These are phyloP conservation scores for Sporothrix mexicana DNA, from an alignment of 2,329 filamentous ascomycete species.

Conservation along the genomic window DNA sequence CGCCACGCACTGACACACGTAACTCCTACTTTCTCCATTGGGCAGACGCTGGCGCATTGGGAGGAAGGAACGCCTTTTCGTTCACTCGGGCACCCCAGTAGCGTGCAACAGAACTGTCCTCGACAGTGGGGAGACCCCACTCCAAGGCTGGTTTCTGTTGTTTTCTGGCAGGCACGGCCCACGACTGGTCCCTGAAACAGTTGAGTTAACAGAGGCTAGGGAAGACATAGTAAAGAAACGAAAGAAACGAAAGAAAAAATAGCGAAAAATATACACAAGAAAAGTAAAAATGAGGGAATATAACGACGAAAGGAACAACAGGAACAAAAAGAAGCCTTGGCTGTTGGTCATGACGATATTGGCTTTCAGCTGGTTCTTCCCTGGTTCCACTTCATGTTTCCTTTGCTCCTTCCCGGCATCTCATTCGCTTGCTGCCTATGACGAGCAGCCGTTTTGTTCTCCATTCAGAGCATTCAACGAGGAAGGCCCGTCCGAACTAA, in stretches of 20 bases:
- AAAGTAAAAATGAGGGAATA: background rate
- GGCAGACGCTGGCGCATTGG: background rate
- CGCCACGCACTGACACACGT: constrained; percentile 22
- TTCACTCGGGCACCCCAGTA: background rate
- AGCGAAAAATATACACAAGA: background rate
- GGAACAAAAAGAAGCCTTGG: background rate
- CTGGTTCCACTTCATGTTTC: background rate
- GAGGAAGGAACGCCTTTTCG: constrained; percentile 5
- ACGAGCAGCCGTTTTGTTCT: constrained; percentile 10
- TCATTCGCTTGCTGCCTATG: background rate
- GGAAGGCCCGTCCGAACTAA: constrained; percentile 13
- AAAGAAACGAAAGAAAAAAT: background rate
- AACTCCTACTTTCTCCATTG: background rate
- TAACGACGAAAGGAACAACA: background rate
- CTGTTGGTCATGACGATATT: background rate
- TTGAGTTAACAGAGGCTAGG: background rate
- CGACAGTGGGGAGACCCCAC: constrained; percentile 4
- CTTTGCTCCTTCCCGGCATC: background rate
- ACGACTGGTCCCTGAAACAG: constrained; percentile 16
- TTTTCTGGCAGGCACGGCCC: constrained; percentile 22
- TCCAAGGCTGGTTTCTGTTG: constrained; percentile 24
- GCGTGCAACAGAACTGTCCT: background rate
- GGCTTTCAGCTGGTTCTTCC: constrained; percentile 9
- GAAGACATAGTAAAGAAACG: constrained; percentile 10
- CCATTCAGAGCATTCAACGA: constrained; percentile 4